A percentile compares a stretch with the other conserved stretches of the same genome.
phyloP scores from a whole-genome alignment of 176 grass and related monocot genomes.

The Lolium perenne region DNA sequence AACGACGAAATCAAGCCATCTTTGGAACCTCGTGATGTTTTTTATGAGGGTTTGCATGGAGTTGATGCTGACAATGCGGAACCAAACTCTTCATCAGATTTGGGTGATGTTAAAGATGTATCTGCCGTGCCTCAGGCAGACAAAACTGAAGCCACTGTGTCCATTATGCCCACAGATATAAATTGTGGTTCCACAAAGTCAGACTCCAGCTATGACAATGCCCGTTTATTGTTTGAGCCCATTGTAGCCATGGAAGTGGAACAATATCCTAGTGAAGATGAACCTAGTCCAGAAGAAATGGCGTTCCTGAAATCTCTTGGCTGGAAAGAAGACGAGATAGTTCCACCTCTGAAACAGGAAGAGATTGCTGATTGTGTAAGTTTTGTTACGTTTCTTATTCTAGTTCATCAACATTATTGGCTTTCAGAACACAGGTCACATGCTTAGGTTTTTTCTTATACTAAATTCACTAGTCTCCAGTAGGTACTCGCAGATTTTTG shows the following conservation, averaged over 20 bases:
- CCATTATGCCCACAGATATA: slow-evolving; percentile 27
- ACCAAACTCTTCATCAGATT: slow-evolving; percentile 29
- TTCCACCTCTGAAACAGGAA: slow-evolving; percentile 67
- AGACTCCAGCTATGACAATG: slow-evolving; percentile 13
- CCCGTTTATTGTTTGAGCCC: not conserved
- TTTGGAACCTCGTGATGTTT: slow-evolving; percentile 41
- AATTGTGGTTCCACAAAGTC: slow-evolving; percentile 22
- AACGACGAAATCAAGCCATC: slow-evolving; percentile 49
- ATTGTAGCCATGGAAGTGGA: slow-evolving; percentile 37
- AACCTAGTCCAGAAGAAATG: slow-evolving; percentile 63
- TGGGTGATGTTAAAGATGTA: slow-evolving; percentile 30
- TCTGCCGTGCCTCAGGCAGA: slow-evolving; percentile 25
- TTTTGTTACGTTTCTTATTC: slow-evolving; percentile 20
- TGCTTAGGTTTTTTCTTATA: slow-evolving; percentile 6
- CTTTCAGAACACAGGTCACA: not conserved
- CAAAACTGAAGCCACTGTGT: not conserved
- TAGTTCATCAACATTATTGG: not conserved
- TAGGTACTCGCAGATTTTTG: not conserved
- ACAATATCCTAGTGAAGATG: slow-evolving; percentile 46
- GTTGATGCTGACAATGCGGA: slow-evolving; percentile 33
- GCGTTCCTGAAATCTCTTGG: slow-evolving; percentile 71
- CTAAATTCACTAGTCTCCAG: not conserved
- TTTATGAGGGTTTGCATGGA: slow-evolving; percentile 36
- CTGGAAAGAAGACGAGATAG: slow-evolving; percentile 67
- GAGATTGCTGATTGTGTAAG: slow-evolving; percentile 79